phyloP scores from a whole-genome alignment of 1,139 yeast species.

The Kazachstania sp. region DNA sequence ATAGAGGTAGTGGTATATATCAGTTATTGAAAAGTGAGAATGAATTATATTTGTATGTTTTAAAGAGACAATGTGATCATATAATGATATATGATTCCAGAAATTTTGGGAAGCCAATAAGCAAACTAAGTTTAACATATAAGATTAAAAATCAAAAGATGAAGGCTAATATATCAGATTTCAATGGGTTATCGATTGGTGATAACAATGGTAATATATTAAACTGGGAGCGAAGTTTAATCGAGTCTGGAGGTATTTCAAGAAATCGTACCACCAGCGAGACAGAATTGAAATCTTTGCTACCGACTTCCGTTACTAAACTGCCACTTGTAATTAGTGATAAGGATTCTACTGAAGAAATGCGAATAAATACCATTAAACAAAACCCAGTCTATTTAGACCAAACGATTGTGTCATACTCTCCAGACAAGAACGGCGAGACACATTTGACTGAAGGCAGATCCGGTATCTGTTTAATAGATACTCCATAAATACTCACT shows the following conservation, averaged over 20 bases:
- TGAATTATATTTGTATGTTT: conserved; percentile 21
- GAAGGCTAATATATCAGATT: conserved; percentile 14
- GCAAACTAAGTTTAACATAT: conserved; percentile 17
- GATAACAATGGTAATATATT: conserved; percentile 14
- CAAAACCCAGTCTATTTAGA: conserved; percentile 15
- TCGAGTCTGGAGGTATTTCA: conserved; percentile 27
- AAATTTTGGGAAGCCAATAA: conserved; percentile 9
- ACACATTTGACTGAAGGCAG: neutral
- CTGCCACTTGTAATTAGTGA: no score
- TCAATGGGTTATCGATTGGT: conserved; percentile 21
- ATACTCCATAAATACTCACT: neutral
- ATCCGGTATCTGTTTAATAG: conserved; percentile 4
- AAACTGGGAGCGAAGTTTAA: conserved; percentile 20
- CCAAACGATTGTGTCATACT: conserved; percentile 10
- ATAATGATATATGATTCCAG: conserved; percentile 25
- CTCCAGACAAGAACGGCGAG: conserved; percentile 6
- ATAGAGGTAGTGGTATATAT: conserved; percentile 17
- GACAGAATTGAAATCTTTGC: neutral
- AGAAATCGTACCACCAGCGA: neutral
- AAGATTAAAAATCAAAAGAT: conserved; percentile 19
- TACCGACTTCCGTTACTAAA: no score
- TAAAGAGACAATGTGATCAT: conserved; percentile 16
- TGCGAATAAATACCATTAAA: conserved; percentile 16
- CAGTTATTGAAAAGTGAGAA: conserved; percentile 24
- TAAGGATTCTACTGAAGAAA: neutral